A percentile compares a stretch with the other conserved stretches of the same genome.
Conservation (phyloP, 345 rosid species). For the Theobroma cacao region DNA sequence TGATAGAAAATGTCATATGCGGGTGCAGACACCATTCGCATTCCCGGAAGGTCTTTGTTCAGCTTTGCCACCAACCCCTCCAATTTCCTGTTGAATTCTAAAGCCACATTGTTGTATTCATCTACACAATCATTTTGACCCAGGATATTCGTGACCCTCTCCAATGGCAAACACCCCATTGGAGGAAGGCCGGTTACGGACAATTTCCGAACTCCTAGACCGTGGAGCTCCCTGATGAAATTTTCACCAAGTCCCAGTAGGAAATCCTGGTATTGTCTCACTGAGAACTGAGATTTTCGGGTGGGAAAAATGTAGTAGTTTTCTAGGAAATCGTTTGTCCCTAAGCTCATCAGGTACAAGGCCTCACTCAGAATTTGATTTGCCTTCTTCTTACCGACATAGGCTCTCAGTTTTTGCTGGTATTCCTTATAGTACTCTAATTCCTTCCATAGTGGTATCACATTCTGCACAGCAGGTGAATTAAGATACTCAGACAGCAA, state of each 20-base stretch:
- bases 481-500: neutral
- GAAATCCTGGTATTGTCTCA: slow-evolving; percentile 41
- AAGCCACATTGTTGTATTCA: slow-evolving; percentile 45
- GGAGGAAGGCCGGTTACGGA: slow-evolving; percentile 59
- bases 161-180: slow-evolving; percentile 75
- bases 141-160: slow-evolving; percentile 47
- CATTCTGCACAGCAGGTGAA: slow-evolving; percentile 39
- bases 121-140: slow-evolving; percentile 26
- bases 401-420: slow-evolving; percentile 37
- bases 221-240: slow-evolving; percentile 35
- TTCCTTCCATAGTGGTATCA: slow-evolving; percentile 62
- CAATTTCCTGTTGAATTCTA: slow-evolving; percentile 50
- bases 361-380: slow-evolving; percentile 31
- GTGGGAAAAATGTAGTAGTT: slow-evolving; percentile 43
- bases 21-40: slow-evolving; percentile 32
- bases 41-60: slow-evolving; percentile 48
- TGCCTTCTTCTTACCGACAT: slow-evolving; percentile 41
- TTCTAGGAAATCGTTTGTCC: slow-evolving; percentile 68
- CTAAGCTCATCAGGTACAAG: slow-evolving; percentile 51
- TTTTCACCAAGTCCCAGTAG: slow-evolving; percentile 36
- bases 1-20: slow-evolving; percentile 34
- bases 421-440: slow-evolving; percentile 50
- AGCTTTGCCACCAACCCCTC: slow-evolving; percentile 26
- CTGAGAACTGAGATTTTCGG: slow-evolving; percentile 34
- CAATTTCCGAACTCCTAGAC: slow-evolving; percentile 51